These are phyloP conservation scores for Spizellomyces punctatus DNA, from an alignment of 192 early-diverging fungal species.

Conservation along the genomic window DNA sequence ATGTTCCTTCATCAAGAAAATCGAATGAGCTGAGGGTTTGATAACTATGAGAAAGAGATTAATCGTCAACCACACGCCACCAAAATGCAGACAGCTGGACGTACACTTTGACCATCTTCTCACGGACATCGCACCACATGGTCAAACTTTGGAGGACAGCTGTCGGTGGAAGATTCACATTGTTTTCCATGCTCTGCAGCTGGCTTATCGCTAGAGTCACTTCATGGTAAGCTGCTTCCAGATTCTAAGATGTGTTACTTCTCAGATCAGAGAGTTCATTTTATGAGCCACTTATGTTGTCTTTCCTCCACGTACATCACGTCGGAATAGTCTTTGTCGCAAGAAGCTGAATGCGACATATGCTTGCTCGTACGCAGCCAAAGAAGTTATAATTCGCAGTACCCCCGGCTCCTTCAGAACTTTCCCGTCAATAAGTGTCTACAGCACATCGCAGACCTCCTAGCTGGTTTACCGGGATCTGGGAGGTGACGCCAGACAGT, in stretches of 20 bases:
- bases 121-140: neutral
- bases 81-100: neutral
- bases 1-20: neutral
- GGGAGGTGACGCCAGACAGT: too few relatives aligned
- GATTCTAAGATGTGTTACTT: neutral
- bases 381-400: neutral
- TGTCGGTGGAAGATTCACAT: too few relatives aligned
- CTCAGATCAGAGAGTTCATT: neutral
- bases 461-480: too few relatives aligned
- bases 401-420: too few relatives aligned
- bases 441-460: too few relatives aligned
- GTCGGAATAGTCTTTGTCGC: constrained; percentile 22
- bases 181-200: neutral
- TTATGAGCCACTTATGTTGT: neutral
- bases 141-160: too few relatives aligned
- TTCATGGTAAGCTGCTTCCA: neutral
- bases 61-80: neutral
- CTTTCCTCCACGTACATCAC: constrained; percentile 4
- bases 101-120: neutral
- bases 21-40: neutral
- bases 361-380: constrained; percentile 3
- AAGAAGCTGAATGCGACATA: constrained; percentile 12
- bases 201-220: neutral
- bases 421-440: too few relatives aligned
- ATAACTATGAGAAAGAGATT: too few relatives aligned